Evolutionary conservation across 148 eudicot species (phyloP).

Genomic region (Nepenthes gracilis): DNA sequence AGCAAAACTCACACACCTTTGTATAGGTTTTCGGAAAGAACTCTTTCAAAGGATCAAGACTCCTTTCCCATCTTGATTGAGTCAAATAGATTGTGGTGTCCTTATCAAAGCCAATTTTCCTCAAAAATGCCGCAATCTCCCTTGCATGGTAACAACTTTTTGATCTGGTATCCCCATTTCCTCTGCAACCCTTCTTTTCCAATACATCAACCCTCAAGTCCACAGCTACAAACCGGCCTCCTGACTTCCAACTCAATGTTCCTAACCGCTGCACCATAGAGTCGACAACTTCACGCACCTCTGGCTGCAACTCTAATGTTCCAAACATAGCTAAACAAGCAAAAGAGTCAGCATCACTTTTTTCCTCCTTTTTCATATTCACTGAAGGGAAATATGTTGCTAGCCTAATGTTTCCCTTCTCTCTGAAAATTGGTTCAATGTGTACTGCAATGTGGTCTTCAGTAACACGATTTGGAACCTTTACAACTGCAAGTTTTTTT

Average conservation of each 20-base stretch:
- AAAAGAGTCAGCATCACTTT: conserved; percentile 33
- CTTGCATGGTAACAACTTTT: conserved; percentile 75
- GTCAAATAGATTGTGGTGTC: conserved; percentile 85
- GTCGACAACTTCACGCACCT: conserved; percentile 71
- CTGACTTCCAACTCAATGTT: conserved; percentile 68
- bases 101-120: conserved; percentile 66
- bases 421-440: conserved; percentile 48
- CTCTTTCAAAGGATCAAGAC: conserved; percentile 72
- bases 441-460: conserved; percentile 52
- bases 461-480: conserved; percentile 73
- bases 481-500: conserved; percentile 65
- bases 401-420: conserved; percentile 76
- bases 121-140: conserved; percentile 63
- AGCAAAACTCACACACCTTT: conserved; percentile 36
- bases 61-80: conserved; percentile 87
- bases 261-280: conserved; percentile 71
- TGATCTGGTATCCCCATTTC: conserved; percentile 18
- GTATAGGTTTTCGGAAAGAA: conserved; percentile 90
- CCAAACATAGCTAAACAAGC: conserved; percentile 92
- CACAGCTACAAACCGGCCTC: conserved; percentile 73
- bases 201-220: conserved; percentile 74
- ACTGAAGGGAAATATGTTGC: conserved; percentile 84
- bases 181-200: conserved; percentile 65
- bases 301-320: conserved; percentile 60
- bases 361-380: conserved; percentile 52